Conservation (phyloP, 306 rosid genomes). For the Cercis canadensis region DNA sequence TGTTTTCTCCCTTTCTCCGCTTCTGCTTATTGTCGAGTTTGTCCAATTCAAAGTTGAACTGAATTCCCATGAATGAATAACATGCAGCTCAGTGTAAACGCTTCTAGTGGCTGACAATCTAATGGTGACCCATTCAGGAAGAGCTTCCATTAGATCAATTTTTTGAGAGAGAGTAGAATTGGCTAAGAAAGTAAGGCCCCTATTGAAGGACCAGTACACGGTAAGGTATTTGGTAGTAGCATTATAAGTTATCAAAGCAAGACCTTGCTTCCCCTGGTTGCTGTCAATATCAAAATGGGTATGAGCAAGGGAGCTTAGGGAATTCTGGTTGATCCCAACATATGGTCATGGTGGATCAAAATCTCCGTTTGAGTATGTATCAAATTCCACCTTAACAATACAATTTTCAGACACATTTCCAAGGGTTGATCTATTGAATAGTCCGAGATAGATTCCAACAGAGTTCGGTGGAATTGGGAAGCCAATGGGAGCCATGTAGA, state of each 20-base stretch:
- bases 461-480: constrained; percentile 13
- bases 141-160: constrained; percentile 23
- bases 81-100: neutral
- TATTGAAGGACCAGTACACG: constrained; percentile 20
- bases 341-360: constrained; percentile 21
- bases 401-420: neutral
- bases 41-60: neutral
- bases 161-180: neutral
- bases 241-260: constrained; percentile 31
- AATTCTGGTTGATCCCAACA: constrained; percentile 32
- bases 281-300: constrained; percentile 15
- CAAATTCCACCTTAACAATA: constrained; percentile 41
- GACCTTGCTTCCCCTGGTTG: neutral
- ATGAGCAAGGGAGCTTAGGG: neutral
- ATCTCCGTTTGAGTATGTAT: neutral
- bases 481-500: constrained; percentile 32
- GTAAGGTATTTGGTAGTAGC: constrained; percentile 33
- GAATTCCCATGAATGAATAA: constrained; percentile 29
- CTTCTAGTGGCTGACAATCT: constrained; percentile 24
- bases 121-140: constrained; percentile 15
- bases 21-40: too few relatives aligned
- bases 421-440: constrained; percentile 2
- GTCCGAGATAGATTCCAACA: constrained; percentile 26
- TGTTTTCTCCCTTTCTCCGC: too few relatives aligned
- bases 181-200: neutral